Conservation (phyloP, 768 basidiomycete genomes). For the Hericium alpestre region DNA sequence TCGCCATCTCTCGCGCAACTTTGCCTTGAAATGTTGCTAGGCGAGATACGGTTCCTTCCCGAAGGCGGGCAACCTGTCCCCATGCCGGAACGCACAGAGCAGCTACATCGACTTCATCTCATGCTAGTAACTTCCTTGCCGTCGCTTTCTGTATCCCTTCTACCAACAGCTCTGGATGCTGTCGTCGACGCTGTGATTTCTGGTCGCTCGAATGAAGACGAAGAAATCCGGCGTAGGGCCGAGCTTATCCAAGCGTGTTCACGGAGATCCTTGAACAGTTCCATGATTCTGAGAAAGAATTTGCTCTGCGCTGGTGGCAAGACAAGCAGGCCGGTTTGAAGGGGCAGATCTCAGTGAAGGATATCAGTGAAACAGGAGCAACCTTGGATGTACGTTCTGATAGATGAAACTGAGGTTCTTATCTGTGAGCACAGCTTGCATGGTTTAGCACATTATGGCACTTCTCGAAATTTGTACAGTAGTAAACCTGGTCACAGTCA, state of each 20-base stretch:
- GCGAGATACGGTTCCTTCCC: conserved; percentile 15
- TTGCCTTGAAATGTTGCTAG: conserved; percentile 11
- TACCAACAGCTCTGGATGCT: conserved; percentile 44
- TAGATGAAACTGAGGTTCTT: no score
- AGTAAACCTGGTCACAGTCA: no score
- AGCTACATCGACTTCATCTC: conserved; percentile 45
- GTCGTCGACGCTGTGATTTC: conserved; percentile 25
- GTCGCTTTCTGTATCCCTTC: conserved; percentile 45
- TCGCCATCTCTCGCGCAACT: conserved; percentile 14
- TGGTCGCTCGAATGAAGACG: conserved; percentile 12
- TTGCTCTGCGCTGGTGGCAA: conserved; percentile 67
- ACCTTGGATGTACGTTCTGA: no score
- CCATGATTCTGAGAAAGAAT: conserved; percentile 61
- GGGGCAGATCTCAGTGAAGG: no score
- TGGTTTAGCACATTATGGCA: no score
- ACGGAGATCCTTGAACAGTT: conserved; percentile 52
- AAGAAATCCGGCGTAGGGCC: conserved; percentile 14
- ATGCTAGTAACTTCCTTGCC: conserved; percentile 57
- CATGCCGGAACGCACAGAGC: no score
- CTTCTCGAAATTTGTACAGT: no score
- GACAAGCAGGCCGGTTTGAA: conserved; percentile 13
- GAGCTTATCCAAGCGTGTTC: conserved; percentile 52
- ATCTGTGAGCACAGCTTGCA: no score
- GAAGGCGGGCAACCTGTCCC: background rate
- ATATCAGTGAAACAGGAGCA: no score